Evolutionary conservation across 140 eudicot genomes (phyloP), one percentile per base, ranked within the genome.

Genomic region (Oenanthe javanica): DNA sequence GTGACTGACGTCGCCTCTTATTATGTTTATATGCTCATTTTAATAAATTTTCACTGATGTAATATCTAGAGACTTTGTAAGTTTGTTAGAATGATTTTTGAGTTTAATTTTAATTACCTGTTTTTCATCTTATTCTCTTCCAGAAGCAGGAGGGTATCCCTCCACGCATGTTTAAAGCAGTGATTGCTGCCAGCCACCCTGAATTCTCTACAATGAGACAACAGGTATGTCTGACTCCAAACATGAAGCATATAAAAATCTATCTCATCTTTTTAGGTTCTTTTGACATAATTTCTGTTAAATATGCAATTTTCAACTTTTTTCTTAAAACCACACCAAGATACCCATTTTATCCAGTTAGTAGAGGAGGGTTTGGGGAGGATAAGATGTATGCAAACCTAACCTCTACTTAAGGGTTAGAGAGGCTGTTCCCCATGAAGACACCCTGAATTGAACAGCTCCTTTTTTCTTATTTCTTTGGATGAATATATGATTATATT

Each of bases 141-240:
- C 87, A 95, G 99, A 95, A 88, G 82, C 97, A 90, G 82, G 95
- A 85, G 82, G 99, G 99, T 11, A 92, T 95, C 80, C 97, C 92
- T 82, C 99, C 97, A 46, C 91, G 93, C 40, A 95, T 92, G 97
- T 92, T 95, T 82, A 95, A 95, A 83, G 87, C 97, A 0, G 97
- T 95, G 54, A 95, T 92, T 81, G 97, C 97, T 81, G 97, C 99
- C 42, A 95, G 93, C 79, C 97, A 95, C 83, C 99, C 99, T 43
- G 97, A 95, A 75, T 95, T 95, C 87, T 95, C 99, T 38, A 89
- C 99, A 75, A 95, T 95, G 99, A 90, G 97, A 49, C 99, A 95
- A 85, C 99, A 90, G 97, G 99, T 92, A 82, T 77, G 40, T 66
- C 25, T 46, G 61, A 43, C 16, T 12, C 19, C 8, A 9, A 21